phyloP scores from a whole-genome alignment of 495 filamentous ascomycete species.

The Cryomyces minteri region DNA sequence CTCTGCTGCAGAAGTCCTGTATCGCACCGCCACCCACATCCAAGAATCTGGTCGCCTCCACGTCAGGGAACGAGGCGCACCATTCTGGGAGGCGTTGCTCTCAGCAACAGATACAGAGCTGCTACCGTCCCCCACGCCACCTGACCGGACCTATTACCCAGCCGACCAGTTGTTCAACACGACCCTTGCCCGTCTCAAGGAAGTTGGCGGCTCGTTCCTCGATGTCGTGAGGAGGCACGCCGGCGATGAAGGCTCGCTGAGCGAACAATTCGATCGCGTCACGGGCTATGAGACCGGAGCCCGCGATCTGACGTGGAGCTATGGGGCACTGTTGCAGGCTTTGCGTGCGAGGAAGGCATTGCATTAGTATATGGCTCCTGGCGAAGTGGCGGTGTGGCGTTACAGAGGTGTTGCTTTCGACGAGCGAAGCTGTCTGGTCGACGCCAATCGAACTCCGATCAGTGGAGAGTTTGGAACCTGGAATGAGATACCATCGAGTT shows the following conservation, averaged over 20 bases:
- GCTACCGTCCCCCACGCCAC: neutral
- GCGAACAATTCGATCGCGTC: conserved; percentile 22
- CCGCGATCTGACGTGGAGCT: conserved; percentile 25
- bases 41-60: conserved; percentile 5
- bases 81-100: conserved; percentile 17
- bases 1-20: conserved; percentile 16
- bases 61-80: conserved; percentile 12
- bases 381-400: no score
- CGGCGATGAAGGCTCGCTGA: conserved; percentile 14
- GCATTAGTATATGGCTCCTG: no score
- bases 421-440: no score
- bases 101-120: neutral
- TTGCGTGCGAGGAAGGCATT: neutral
- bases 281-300: conserved; percentile 21
- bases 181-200: conserved; percentile 13
- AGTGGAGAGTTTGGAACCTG: no score
- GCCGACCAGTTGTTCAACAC: conserved; percentile 11
- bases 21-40: conserved; percentile 13
- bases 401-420: no score
- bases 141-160: conserved; percentile 1
- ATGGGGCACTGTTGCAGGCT: conserved; percentile 20
- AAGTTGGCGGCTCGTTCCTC: conserved; percentile 18
- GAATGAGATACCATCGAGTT: no score
- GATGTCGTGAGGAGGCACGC: conserved; percentile 18
- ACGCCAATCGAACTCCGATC: no score